A percentile compares a stretch with the other conserved stretches of the same genome.
These are phyloP conservation scores for Aquilaria malaccensis DNA, from an alignment of 345 rosid species.

Conservation along the genomic window DNA sequence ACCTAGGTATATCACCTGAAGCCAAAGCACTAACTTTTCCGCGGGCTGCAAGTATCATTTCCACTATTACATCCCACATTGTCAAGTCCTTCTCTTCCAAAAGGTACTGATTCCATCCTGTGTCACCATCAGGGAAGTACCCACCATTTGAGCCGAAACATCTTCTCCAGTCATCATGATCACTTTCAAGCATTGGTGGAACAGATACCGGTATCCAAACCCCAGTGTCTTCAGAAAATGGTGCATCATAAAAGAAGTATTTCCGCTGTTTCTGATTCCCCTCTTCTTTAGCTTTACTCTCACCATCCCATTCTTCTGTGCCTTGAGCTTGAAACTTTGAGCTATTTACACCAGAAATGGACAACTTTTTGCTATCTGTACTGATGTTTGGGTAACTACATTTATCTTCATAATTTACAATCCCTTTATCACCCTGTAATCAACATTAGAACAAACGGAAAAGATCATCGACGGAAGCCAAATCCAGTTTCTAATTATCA, in stretches of 20 bases:
- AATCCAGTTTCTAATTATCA: neutral
- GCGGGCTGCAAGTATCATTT: slow-evolving; percentile 77
- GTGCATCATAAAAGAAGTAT: slow-evolving; percentile 76
- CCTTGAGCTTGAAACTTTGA: slow-evolving; percentile 3
- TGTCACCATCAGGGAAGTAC: slow-evolving; percentile 83
- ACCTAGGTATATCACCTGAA: slow-evolving; percentile 47
- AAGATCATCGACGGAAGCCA: neutral
- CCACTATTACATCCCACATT: slow-evolving; percentile 90
- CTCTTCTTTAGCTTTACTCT: slow-evolving; percentile 11
- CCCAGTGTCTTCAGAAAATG: slow-evolving; percentile 82
- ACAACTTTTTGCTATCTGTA: slow-evolving; percentile 9
- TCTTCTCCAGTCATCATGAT: slow-evolving; percentile 58
- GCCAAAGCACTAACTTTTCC: slow-evolving; percentile 76
- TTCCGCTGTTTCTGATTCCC: slow-evolving; percentile 39
- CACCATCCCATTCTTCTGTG: slow-evolving; percentile 7
- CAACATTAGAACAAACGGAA: neutral
- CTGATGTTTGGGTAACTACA: slow-evolving; percentile 2
- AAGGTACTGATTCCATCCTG: slow-evolving; percentile 66
- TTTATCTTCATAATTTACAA: slow-evolving; percentile 7
- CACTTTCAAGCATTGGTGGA: slow-evolving; percentile 76
- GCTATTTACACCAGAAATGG: slow-evolving; percentile 16
- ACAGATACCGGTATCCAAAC: slow-evolving; percentile 96
- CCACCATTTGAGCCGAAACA: slow-evolving; percentile 65
- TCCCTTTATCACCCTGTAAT: slow-evolving; percentile 10
- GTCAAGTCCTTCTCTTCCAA: slow-evolving; percentile 73